These are phyloP conservation scores for Lepidium aucheri DNA, from an alignment of 345 rosid species.

Conservation along the genomic window DNA sequence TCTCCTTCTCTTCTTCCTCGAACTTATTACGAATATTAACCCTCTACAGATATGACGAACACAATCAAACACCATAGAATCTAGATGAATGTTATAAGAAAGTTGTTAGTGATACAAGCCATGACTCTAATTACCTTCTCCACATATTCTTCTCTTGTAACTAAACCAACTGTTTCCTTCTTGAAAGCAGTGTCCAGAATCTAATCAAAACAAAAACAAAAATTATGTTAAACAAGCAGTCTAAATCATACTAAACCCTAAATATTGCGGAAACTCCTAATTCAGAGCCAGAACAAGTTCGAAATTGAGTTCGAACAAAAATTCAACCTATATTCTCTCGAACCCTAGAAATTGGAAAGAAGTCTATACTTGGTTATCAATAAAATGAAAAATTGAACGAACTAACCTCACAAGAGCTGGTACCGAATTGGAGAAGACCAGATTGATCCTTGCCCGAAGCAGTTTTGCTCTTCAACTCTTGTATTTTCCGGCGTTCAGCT, in stretches of 20 bases:
- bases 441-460: conserved; percentile 76
- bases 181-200: conserved; percentile 96
- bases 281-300: not conserved
- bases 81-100: not conserved
- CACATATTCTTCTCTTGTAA: conserved; percentile 93
- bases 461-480: conserved; percentile 86
- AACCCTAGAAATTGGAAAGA: not conserved
- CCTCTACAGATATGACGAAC: conserved; percentile 37
- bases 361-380: not conserved
- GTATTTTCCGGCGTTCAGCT: conserved; percentile 91
- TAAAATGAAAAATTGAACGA: not conserved
- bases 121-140: conserved; percentile 71
- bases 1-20: conserved; percentile 99
- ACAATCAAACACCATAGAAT: not conserved
- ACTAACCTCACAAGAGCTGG: conserved; percentile 83
- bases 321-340: not conserved
- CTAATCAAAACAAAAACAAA: conserved; percentile 23
- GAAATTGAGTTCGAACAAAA: not conserved
- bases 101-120: not conserved
- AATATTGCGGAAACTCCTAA: not conserved
- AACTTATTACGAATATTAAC: conserved; percentile 86
- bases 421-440: conserved; percentile 97
- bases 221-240: not conserved
- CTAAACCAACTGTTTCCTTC: conserved; percentile 97
- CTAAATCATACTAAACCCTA: not conserved